Evolutionary conservation across 2,329 filamentous ascomycete genomes (phyloP).

Genomic region (Aspergillus neoniger): DNA sequence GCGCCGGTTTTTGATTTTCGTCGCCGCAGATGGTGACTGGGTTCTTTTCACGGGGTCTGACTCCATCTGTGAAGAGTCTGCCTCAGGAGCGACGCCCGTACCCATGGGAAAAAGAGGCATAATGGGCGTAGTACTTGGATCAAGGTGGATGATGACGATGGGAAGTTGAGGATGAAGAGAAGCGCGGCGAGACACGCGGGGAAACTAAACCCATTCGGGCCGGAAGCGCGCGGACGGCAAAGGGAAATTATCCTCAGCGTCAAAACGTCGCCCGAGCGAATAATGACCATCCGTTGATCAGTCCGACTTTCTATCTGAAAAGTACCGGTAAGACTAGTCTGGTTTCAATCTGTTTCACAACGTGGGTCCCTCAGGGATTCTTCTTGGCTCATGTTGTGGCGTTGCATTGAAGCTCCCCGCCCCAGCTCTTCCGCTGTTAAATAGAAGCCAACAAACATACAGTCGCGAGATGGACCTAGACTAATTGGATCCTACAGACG

Average conservation of each 20-base stretch:
- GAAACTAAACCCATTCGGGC: conserved; percentile 5
- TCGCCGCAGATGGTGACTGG: conserved; percentile 38
- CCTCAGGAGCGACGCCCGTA: conserved; percentile 25
- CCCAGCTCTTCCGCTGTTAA: not conserved
- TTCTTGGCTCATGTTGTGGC: not conserved
- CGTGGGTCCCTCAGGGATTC: not conserved
- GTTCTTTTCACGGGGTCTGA: conserved; percentile 6
- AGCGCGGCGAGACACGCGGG: conserved; percentile 30
- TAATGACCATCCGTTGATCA: conserved; percentile 9
- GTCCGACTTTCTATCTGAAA: conserved; percentile 17
- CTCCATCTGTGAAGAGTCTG: conserved; percentile 11
- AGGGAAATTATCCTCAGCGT: not conserved
- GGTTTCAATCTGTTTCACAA: conserved; percentile 15
- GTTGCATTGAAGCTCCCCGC: not conserved
- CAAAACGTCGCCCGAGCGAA: not conserved
- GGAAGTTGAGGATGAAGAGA: conserved; percentile 21
- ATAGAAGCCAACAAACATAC: not conserved
- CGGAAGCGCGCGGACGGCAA: conserved; percentile 3
- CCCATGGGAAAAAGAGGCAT: conserved; percentile 44
- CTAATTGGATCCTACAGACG: not conserved
- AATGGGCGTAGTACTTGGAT: conserved; percentile 8
- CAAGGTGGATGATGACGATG: not conserved
- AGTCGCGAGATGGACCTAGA: not conserved
- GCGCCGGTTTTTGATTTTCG: conserved; percentile 72
- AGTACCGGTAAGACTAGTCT: conserved; percentile 20